These are phyloP conservation scores for Candida glaebosa DNA, from an alignment of 805 yeast genomes.

Conservation along the genomic window DNA sequence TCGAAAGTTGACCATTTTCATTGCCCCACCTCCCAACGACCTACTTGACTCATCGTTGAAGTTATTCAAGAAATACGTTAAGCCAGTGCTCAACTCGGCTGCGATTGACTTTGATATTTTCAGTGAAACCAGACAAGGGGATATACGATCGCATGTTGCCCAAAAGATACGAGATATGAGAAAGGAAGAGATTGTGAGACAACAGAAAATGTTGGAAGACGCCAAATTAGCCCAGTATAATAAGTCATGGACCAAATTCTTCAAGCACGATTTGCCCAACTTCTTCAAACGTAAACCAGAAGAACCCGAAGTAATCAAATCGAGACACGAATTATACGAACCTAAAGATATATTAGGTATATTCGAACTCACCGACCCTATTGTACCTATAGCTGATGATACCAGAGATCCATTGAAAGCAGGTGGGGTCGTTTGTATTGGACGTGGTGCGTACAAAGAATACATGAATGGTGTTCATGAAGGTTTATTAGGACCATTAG, in stretches of 20 bases:
- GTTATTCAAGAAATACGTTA: conserved; percentile 73
- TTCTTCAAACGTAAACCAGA: conserved; percentile 22
- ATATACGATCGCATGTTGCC: conserved; percentile 77
- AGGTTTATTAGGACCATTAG: conserved; percentile 90
- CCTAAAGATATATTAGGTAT: conserved; percentile 56
- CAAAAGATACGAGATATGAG: conserved; percentile 74
- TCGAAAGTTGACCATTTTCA: conserved; percentile 73
- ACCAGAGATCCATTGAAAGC: conserved; percentile 42
- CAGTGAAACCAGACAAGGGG: conserved; percentile 84
- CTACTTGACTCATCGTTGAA: conserved; percentile 69
- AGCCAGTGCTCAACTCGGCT: conserved; percentile 80
- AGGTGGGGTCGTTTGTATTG: conserved; percentile 90
- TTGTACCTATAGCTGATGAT: conserved; percentile 46
- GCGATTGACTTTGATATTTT: conserved; percentile 80
- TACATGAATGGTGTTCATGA: conserved; percentile 88
- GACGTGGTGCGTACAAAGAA: conserved; percentile 95
- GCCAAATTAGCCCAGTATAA: conserved; percentile 11
- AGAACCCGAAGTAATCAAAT: conserved; percentile 23
- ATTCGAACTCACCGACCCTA: conserved; percentile 31
- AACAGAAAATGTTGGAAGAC: conserved; percentile 7
- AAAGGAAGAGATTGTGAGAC: conserved; percentile 24
- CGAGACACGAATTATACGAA: conserved; percentile 35
- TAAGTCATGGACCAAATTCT: conserved; percentile 27
- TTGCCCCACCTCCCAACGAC: conserved; percentile 98
- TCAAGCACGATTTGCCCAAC: conserved; percentile 16